A percentile compares a stretch with the other conserved stretches of the same genome.
Conservation (phyloP, 495 filamentous ascomycete genomes). For the Penicillium subrubescens region DNA sequence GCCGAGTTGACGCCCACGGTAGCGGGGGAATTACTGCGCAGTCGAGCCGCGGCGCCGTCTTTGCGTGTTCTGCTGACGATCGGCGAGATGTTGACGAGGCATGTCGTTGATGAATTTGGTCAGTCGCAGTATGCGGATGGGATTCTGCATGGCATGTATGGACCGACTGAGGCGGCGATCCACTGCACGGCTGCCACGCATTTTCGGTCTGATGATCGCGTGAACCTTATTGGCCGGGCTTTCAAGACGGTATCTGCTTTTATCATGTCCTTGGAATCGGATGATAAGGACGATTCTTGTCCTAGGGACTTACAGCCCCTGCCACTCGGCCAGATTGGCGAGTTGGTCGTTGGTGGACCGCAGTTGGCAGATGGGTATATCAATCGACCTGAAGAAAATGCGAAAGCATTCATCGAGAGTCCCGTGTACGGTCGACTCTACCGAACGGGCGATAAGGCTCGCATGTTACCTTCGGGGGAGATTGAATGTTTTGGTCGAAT, state of each 20-base stretch:
- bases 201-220: constrained; percentile 48
- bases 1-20: constrained; percentile 85
- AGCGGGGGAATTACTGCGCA: constrained; percentile 65
- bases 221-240: constrained; percentile 70
- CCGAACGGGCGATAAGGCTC: constrained; percentile 81
- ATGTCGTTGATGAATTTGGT: constrained; percentile 74
- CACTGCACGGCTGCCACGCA: constrained; percentile 64
- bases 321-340: constrained; percentile 73
- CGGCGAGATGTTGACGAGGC: constrained; percentile 80
- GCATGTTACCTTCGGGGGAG: constrained; percentile 62
- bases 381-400: constrained; percentile 72
- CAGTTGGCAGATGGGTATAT: constrained; percentile 81
- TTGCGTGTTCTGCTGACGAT: constrained; percentile 74
- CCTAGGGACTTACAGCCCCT: constrained; percentile 50
- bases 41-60: constrained; percentile 59
- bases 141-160: constrained; percentile 84
- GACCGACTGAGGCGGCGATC: constrained; percentile 82
- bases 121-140: constrained; percentile 32
- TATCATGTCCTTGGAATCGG: constrained; percentile 50
- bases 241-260: constrained; percentile 77
- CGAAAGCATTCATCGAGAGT: constrained; percentile 62
- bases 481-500: constrained; percentile 85
- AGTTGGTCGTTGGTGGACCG: constrained; percentile 76
- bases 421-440: constrained; percentile 62
- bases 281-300: constrained; percentile 19